Base-by-base conservation (phyloP, 2,329 filamentous ascomycete genomes). In the Colletotrichum liriopes region DNA sequence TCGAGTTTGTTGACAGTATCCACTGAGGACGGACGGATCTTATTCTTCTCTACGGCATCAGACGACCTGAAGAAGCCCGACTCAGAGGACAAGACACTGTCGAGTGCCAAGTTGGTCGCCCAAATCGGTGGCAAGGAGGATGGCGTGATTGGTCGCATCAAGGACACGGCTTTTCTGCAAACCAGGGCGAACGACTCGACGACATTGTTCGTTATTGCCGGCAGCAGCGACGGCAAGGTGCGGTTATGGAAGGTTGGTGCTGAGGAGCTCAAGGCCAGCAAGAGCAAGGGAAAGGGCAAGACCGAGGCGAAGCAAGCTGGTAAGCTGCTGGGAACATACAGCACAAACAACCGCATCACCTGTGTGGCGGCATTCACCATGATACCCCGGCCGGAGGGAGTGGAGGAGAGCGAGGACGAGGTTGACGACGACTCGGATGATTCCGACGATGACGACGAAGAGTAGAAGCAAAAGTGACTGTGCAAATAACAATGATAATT, bases 331-430 rank as follows among this genome's bases (percentile, higher is more conserved):
- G 94, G 92, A 20, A 91, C 89, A 41, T 96, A 96, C 78, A 93
- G 95, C 82, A 98, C 95, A 29, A 91, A 92, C 56, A 95, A 96
- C 80, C 88, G 96, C 68, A 95, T 98, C 76, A 98, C 95, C 47
- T 98, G 96, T 80, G 79, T 98, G 77, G 91, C 91, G 77, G 93
- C 93, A 29, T 98, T 97, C 84, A 85, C 94, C 74, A 97, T 98
- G 94, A 89, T 93, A 81, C 88, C 91, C 76, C 85, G 88, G 58
- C 88, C 90, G 20, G 90, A 91, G 51, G 88, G 88, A 29, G 85
- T 86, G 55, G 90, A 89, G n/a, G 90, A 89, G 23, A 89, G 86
- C 77, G 90, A 90, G 67, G 84, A 85, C 58, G 86, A 87, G 74
- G 82, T 82, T 52, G 86, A 82, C 20, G 82, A 82, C 41, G 85